These are phyloP conservation scores for Xenosphaeropsis pyriputrescens DNA, from an alignment of 2,329 filamentous ascomycete species.

Conservation along the genomic window DNA sequence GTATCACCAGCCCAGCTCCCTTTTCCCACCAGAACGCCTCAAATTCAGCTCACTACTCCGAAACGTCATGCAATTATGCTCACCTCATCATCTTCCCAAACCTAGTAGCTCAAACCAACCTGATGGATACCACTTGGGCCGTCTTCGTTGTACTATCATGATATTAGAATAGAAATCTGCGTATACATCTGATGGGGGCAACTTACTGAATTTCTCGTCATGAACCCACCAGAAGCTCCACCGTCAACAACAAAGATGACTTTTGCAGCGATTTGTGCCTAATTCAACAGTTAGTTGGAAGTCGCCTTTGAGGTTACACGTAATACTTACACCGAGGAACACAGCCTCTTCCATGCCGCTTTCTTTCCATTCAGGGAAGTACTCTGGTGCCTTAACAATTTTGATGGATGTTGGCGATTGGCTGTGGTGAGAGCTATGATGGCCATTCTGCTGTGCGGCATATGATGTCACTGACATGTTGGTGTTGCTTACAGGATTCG, in stretches of 20 bases:
- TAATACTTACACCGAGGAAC: conserved; percentile 2
- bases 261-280: conserved; percentile 49
- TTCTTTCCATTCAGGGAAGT: conserved; percentile 59
- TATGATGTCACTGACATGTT: conserved; percentile 21
- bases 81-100: too few relatives aligned
- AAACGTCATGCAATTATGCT: too few relatives aligned
- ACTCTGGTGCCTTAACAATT: conserved; percentile 49
- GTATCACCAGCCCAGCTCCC: too few relatives aligned
- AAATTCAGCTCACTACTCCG: too few relatives aligned
- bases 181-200: conserved; percentile 52
- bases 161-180: conserved; percentile 3
- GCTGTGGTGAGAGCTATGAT: conserved; percentile 43
- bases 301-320: too few relatives aligned
- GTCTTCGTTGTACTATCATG: conserved; percentile 17
- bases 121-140: conserved; percentile 19
- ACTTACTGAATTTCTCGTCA: conserved; percentile 34
- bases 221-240: conserved; percentile 46
- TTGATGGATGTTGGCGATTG: conserved; percentile 58
- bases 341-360: conserved; percentile 9
- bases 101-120: conserved; percentile 4
- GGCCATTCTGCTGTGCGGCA: conserved; percentile 13
- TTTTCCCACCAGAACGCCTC: too few relatives aligned
- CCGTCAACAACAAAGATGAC: conserved; percentile 57
- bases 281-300: too few relatives aligned
- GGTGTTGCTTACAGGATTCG: conserved; percentile 17